phyloP scores from a whole-genome alignment of 2,329 filamentous ascomycete genomes.

The Biscogniauxia sp. region DNA sequence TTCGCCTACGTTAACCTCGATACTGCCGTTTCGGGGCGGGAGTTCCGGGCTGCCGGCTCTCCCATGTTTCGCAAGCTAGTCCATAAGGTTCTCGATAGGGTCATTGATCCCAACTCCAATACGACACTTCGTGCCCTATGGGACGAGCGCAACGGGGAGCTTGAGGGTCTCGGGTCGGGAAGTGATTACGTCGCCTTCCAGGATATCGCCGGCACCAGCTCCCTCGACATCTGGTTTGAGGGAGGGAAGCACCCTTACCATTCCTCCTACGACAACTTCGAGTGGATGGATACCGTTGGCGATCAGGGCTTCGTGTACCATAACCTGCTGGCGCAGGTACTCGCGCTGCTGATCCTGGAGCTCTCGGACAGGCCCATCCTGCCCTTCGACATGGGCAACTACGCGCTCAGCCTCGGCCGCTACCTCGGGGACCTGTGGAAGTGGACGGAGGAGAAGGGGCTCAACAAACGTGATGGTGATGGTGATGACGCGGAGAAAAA shows the following conservation, averaged over 20 bases:
- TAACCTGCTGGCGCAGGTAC: constrained; percentile 72
- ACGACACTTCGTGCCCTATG: constrained; percentile 72
- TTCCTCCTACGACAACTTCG: constrained; percentile 86
- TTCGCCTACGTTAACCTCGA: constrained; percentile 92
- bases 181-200: constrained; percentile 91
- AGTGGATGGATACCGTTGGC: constrained; percentile 76
- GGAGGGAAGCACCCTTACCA: constrained; percentile 68
- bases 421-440: constrained; percentile 67
- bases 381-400: constrained; percentile 76
- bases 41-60: constrained; percentile 76
- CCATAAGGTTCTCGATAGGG: constrained; percentile 68
- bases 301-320: constrained; percentile 86
- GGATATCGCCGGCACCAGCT: constrained; percentile 83
- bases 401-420: constrained; percentile 61
- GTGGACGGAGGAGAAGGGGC: constrained; percentile 59
- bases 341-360: constrained; percentile 80
- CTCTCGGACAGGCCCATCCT: constrained; percentile 77
- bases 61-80: constrained; percentile 76
- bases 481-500: constrained; percentile 19
- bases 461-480: constrained; percentile 28
- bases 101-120: constrained; percentile 70
- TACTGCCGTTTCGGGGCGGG: constrained; percentile 70
- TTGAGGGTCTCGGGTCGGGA: constrained; percentile 69
- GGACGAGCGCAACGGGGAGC: constrained; percentile 58
- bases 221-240: constrained; percentile 77